Conservation (phyloP, 2,329 filamentous ascomycete genomes). For the Ilyonectria destructans region DNA sequence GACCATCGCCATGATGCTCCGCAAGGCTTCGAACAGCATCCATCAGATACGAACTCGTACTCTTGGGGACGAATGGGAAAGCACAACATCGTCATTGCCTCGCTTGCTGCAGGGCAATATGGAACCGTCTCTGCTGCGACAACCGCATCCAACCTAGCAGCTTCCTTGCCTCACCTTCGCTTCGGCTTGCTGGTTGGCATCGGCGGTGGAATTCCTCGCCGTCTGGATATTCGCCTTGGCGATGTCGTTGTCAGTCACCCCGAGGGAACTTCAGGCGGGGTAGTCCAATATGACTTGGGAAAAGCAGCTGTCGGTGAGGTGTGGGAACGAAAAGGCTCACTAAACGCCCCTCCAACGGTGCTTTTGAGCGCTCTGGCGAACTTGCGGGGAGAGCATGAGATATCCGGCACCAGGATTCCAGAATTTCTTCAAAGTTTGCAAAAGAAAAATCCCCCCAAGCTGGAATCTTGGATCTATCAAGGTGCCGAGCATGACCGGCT, state of each 20-base stretch:
- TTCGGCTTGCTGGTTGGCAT: constrained; percentile 51
- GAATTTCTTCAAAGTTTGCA: constrained; percentile 20
- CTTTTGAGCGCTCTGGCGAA: constrained; percentile 32
- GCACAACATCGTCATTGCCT: constrained; percentile 49
- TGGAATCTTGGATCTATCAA: constrained; percentile 7
- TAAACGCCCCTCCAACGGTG: constrained; percentile 29
- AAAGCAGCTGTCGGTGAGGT: constrained; percentile 19
- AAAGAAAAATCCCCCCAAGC: constrained; percentile 13
- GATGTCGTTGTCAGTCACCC: constrained; percentile 47
- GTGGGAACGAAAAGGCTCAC: constrained; percentile 26
- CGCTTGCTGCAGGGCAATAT: constrained; percentile 37
- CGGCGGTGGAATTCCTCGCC: constrained; percentile 57
- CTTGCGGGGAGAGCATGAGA: constrained; percentile 36
- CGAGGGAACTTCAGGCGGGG: not conserved
- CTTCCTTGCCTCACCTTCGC: constrained; percentile 39
- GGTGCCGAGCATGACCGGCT: not conserved
- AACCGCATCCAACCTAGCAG: constrained; percentile 33
- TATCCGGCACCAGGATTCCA: not conserved
- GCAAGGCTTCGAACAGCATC: constrained; percentile 19
- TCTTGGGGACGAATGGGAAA: constrained; percentile 43
- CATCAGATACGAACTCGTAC: constrained; percentile 47
- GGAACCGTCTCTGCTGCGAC: constrained; percentile 37
- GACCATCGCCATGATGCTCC: constrained; percentile 42
- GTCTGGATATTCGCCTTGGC: constrained; percentile 45
- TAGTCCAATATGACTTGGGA: constrained; percentile 42